Evolutionary conservation across 2,329 filamentous ascomycete genomes (phyloP).

Genomic region (Penicillium digitatum): DNA sequence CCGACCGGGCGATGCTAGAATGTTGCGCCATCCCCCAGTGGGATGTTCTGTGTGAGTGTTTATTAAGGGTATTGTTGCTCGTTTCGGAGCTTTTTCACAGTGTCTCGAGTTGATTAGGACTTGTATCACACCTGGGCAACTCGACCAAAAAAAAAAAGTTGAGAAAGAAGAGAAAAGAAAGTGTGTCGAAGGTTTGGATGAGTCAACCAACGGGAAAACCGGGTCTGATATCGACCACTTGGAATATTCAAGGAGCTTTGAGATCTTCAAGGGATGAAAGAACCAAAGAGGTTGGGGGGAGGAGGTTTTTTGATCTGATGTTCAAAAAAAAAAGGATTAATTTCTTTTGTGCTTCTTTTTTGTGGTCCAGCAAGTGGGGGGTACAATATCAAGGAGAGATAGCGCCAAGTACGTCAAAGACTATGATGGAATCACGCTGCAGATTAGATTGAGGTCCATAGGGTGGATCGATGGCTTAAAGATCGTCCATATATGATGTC

Average conservation of each 20-base stretch:
- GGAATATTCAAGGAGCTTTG: not conserved
- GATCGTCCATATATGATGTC: conserved; percentile 11
- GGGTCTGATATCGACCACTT: conserved; percentile 5
- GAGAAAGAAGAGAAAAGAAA: conserved; percentile 15
- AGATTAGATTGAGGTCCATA: not conserved
- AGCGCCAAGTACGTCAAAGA: not conserved
- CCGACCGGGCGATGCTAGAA: conserved; percentile 49
- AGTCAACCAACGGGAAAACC: conserved; percentile 17
- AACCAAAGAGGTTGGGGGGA: not conserved
- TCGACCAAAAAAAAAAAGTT: not conserved
- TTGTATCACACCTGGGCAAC: not conserved
- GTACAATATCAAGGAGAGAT: not conserved
- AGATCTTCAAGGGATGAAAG: not conserved
- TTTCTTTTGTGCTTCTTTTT: not conserved
- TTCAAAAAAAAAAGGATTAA: not conserved
- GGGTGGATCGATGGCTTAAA: conserved; percentile 9
- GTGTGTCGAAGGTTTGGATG: conserved; percentile 18
- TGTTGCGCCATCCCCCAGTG: conserved; percentile 43
- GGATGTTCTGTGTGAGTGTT: not conserved
- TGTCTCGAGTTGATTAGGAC: not conserved
- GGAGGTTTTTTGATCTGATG: not conserved
- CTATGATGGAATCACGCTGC: conserved; percentile 7
- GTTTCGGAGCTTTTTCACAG: conserved; percentile 9
- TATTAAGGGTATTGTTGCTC: not conserved
- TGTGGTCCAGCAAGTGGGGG: not conserved